These are phyloP conservation scores for Paspalum vaginatum DNA, from an alignment of 176 grass and related monocot species.

Conservation along the genomic window DNA sequence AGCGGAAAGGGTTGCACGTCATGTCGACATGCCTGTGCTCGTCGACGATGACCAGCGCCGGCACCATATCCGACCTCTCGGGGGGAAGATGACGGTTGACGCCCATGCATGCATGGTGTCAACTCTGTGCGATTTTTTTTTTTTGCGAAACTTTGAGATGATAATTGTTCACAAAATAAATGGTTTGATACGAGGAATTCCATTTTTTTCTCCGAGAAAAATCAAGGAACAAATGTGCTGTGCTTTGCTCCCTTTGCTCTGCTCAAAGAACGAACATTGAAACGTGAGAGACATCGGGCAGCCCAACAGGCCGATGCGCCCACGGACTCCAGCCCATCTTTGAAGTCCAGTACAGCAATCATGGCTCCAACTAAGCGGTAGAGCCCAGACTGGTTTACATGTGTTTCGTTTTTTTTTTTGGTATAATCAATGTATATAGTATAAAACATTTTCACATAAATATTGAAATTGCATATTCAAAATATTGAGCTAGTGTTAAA, in stretches of 20 bases:
- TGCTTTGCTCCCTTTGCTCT: no score
- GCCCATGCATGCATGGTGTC: no score
- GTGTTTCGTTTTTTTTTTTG: not conserved
- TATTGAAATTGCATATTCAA: no score
- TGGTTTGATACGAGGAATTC: not conserved
- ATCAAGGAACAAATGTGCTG: not conserved
- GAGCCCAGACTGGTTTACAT: not conserved
- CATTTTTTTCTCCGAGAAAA: not conserved
- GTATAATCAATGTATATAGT: no score
- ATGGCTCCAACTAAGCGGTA: not conserved
- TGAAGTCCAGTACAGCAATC: not conserved
- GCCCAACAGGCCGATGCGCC: no score
- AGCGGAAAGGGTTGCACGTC: slow-evolving; percentile 24
- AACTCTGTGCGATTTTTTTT: no score
- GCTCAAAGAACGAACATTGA: no score
- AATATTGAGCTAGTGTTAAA: no score
- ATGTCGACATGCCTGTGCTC: slow-evolving; percentile 3
- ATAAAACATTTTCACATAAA: no score
- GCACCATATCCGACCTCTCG: slow-evolving; percentile 9
- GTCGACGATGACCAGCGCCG: not conserved
- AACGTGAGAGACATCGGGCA: no score
- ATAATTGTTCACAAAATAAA: not conserved
- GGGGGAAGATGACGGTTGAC: slow-evolving; percentile 6
- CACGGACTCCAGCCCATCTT: not conserved
- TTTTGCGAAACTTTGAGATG: no score